Conservation (phyloP, 2,329 filamentous ascomycete species). For the Fusarium drepaniforme region DNA sequence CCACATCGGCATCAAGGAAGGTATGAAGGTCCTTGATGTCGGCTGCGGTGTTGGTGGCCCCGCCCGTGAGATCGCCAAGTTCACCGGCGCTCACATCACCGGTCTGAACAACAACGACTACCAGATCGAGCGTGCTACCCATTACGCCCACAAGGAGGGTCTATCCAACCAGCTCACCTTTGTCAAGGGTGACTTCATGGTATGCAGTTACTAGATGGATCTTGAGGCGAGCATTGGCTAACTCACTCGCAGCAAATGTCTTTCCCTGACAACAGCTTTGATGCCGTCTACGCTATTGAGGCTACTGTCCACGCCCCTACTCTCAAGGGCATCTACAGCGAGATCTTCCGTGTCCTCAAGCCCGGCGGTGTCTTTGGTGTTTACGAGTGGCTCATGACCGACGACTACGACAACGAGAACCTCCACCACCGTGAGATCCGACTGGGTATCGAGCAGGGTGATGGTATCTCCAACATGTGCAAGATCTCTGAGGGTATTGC, state of each 20-base stretch:
- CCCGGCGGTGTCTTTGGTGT: slow-evolving; percentile 96
- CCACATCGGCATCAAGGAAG: slow-evolving; percentile 85
- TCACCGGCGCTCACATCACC: slow-evolving; percentile 88
- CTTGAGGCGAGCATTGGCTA: slow-evolving; percentile 2
- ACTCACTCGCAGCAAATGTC: slow-evolving; percentile 79
- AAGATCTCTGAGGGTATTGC: slow-evolving; percentile 82
- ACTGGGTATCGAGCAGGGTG: slow-evolving; percentile 93
- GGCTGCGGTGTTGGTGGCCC: slow-evolving; percentile 97
- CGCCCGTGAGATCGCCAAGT: slow-evolving; percentile 95
- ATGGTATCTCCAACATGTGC: slow-evolving; percentile 99
- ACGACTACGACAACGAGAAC: slow-evolving; percentile 92
- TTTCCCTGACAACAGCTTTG: slow-evolving; percentile 92
- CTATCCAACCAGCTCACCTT: slow-evolving; percentile 84
- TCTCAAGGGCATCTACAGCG: slow-evolving; percentile 90
- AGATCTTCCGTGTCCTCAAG: slow-evolving; percentile 96
- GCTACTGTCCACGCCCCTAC: slow-evolving; percentile 95
- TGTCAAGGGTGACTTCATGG: slow-evolving; percentile 98
- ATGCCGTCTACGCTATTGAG: slow-evolving; percentile 97
- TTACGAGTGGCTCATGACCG: slow-evolving; percentile 99
- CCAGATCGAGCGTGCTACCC: slow-evolving; percentile 93
- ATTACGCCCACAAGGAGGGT: slow-evolving; percentile 85
- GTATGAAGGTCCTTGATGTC: slow-evolving; percentile 93
- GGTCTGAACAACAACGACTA: slow-evolving; percentile 99
- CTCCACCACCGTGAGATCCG: slow-evolving; percentile 89
- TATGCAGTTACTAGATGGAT: slow-evolving; percentile 44